phyloP scores from a whole-genome alignment of 2,329 filamentous ascomycete species.

The Plenodomus lindquistii region DNA sequence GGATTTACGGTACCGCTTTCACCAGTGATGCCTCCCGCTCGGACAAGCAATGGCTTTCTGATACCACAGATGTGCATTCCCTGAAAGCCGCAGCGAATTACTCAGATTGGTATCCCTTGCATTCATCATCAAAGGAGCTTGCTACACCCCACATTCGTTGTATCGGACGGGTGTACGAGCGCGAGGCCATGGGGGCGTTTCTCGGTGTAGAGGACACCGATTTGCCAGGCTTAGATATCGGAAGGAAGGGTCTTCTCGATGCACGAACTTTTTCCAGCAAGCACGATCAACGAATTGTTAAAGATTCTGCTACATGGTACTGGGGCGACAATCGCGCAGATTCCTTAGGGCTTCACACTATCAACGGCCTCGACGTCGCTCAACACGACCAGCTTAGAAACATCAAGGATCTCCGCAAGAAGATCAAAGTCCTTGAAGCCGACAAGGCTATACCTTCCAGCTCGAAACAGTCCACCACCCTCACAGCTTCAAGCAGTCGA shows the following conservation, averaged over 20 bases:
- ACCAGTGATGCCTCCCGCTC: constrained; percentile 43
- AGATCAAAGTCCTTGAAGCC: constrained; percentile 49
- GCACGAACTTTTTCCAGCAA: constrained; percentile 53
- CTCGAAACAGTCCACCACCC: neutral
- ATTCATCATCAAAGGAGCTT: constrained; percentile 46
- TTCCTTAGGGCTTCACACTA: constrained; percentile 57
- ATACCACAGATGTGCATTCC: constrained; percentile 20
- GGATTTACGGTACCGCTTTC: constrained; percentile 56
- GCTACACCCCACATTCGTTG: constrained; percentile 57
- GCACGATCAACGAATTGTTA: constrained; percentile 54
- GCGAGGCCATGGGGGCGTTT: constrained; percentile 52
- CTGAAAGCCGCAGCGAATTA: constrained; percentile 44
- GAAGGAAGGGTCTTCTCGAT: constrained; percentile 52
- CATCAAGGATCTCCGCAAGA: constrained; percentile 51
- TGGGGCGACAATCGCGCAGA: constrained; percentile 62
- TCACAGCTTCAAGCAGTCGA: neutral
- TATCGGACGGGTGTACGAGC: constrained; percentile 59
- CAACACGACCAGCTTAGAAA: constrained; percentile 51
- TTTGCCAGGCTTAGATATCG: constrained; percentile 43
- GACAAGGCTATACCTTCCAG: neutral
- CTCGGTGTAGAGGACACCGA: constrained; percentile 35
- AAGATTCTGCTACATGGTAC: constrained; percentile 54
- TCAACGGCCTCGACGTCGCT: constrained; percentile 59
- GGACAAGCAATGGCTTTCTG: constrained; percentile 27
- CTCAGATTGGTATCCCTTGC: constrained; percentile 57